Evolutionary conservation across 139 green algal species (phyloP).

Genomic region (Chlamydomonas incerta): DNA sequence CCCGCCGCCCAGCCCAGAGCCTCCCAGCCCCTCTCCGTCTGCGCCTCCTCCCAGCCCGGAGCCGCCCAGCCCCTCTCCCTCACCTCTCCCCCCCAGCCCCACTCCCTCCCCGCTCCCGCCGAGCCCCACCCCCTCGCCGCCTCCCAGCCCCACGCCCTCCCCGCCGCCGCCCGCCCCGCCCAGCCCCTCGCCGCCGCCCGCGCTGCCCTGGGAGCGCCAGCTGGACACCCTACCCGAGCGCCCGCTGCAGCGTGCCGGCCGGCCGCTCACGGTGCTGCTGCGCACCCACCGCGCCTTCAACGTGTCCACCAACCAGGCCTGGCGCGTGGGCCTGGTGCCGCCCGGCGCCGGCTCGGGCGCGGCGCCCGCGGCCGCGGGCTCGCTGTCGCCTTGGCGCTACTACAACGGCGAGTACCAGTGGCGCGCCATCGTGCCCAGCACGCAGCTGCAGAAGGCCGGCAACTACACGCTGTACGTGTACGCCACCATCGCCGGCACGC

Average conservation of each 20-base stretch:
- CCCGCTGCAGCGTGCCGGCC: constrained; percentile 6
- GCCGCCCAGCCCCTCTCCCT: background rate
- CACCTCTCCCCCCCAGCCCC: background rate
- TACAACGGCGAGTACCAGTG: constrained; percentile 32
- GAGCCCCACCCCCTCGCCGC: background rate
- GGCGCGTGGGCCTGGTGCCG: background rate
- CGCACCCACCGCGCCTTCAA: background rate
- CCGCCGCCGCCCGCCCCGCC: background rate
- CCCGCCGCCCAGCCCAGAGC: background rate
- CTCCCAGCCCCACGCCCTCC: background rate
- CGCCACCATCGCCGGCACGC: no score
- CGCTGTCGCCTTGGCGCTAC: background rate
- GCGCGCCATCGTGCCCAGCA: background rate
- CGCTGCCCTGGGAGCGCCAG: background rate
- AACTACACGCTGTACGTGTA: constrained; percentile 24
- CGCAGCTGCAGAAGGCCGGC: constrained; percentile 6
- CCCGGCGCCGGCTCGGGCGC: background rate
- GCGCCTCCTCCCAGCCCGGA: background rate
- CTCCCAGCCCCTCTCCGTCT: background rate
- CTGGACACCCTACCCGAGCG: constrained; percentile 1
- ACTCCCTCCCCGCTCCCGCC: background rate
- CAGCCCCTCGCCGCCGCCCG: background rate
- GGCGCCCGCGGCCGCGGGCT: background rate
- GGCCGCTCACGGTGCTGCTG: constrained; percentile 14
- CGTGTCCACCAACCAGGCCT: background rate